These are phyloP conservation scores for Magnolia kwangsiensis DNA, from an alignment of 164 flowering plant species.

Conservation along the genomic window DNA sequence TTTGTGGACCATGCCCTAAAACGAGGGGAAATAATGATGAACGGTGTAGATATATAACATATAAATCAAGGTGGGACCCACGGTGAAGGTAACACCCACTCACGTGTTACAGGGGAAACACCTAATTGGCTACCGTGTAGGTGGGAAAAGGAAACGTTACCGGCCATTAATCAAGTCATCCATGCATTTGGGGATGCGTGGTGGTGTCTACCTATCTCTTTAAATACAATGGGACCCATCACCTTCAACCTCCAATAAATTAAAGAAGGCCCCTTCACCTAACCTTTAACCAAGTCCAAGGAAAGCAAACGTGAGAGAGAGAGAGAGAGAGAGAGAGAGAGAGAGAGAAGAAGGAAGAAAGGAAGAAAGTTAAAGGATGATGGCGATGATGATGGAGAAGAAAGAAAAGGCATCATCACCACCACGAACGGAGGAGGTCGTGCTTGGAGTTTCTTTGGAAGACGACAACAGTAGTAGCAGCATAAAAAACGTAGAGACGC, in stretches of 20 bases:
- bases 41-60: no score
- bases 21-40: no score
- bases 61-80: no score
- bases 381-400: slow-evolving; percentile 4
- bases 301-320: not conserved
- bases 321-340: not conserved
- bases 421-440: not conserved
- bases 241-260: slow-evolving; percentile 1
- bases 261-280: not conserved
- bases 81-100: no score
- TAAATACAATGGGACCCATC: not conserved
- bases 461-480: not conserved
- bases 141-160: no score
- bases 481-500: slow-evolving; percentile 53
- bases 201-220: not conserved
- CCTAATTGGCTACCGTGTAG: no score
- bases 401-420: not conserved
- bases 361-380: not conserved
- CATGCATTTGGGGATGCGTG: slow-evolving; percentile 11
- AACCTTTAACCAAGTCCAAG: not conserved
- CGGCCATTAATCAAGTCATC: not conserved
- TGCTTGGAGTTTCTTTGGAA: not conserved
- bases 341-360: not conserved
- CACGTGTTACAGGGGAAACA: no score
- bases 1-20: no score